Base-by-base conservation (phyloP, 306 rosid species). In the Malus asiatica region DNA sequence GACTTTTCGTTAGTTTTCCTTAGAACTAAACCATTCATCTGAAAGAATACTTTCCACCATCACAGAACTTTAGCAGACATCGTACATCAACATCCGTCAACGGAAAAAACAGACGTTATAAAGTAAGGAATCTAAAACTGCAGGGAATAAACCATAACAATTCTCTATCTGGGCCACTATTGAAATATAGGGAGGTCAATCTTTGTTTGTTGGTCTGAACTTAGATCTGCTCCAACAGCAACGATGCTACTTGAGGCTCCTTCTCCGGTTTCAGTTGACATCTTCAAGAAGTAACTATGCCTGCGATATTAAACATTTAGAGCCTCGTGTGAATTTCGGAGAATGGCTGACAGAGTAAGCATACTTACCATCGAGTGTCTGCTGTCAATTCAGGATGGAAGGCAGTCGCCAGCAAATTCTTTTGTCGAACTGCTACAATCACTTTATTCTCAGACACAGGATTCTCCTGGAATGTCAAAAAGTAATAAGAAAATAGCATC, bases 381-480 rank as follows among this genome's bases (percentile, higher is more conserved):
- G 99, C 90, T 23, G 99, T 92, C 83, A 95, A 80, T 87, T 95
- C 99, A 70, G 99, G 99, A 85, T 95, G 99, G 75, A 95, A 95
- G 75, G 97, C 99, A 48, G 99, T 95, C 3, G 77, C 99, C 25
- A 92, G 87, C 81, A 92, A 76, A 83, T 92, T 95, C 71, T 88
- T 92, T 83, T 95, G 99, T 83, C 93, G 86, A 63, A 92, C 97
- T 12, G 99, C 97, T 64, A 92, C 97, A 81, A 95, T 87, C 64
- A 95, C 99, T 84, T 86, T 89, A 65, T 84, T 76, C 75, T 71
- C 82, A 65, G 83, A 75, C 60, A 35, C 87, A 42, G 70, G 42
- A 75, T 81, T 86, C 73, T 85, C 91, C 99, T 95, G 89, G 44
- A 71, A 87, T 71, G 68, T 63, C 55, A 74, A 80, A 75, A 82